phyloP scores from a whole-genome alignment of 2,329 filamentous ascomycete species.

The Celoporthe dispersa region DNA sequence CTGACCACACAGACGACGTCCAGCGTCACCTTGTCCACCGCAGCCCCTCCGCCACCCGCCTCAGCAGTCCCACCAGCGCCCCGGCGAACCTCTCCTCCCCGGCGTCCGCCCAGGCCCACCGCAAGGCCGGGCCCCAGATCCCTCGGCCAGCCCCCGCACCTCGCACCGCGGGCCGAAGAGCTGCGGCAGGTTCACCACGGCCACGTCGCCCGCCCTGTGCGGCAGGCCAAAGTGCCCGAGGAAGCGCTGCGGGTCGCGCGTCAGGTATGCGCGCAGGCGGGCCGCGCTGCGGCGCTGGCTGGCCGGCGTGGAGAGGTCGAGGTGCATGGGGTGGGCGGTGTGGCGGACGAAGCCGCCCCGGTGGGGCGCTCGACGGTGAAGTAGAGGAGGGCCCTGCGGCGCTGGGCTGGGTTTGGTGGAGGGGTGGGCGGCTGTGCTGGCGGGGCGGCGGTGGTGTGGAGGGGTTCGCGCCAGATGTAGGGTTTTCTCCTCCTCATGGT shows the following conservation, averaged over 20 bases:
- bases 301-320: background rate
- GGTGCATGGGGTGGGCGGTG: background rate
- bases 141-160: background rate
- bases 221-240: background rate
- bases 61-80: background rate
- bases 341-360: conserved; percentile 8
- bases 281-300: background rate
- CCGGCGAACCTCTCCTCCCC: background rate
- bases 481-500: background rate
- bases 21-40: background rate
- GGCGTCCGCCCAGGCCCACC: conserved; percentile 9
- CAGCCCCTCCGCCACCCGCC: background rate
- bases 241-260: background rate
- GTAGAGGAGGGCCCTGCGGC: conserved; percentile 13
- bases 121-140: background rate
- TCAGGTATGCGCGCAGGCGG: background rate
- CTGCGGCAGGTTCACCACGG: conserved; percentile 4
- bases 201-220: background rate
- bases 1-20: conserved; percentile 5
- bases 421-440: background rate
- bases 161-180: background rate
- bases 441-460: background rate
- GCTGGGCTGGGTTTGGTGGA: background rate
- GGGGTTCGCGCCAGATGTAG: background rate
- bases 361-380: conserved; percentile 2